Evolutionary conservation across 176 grass and related monocot species (phyloP).

Genomic region (Zea mays): DNA sequence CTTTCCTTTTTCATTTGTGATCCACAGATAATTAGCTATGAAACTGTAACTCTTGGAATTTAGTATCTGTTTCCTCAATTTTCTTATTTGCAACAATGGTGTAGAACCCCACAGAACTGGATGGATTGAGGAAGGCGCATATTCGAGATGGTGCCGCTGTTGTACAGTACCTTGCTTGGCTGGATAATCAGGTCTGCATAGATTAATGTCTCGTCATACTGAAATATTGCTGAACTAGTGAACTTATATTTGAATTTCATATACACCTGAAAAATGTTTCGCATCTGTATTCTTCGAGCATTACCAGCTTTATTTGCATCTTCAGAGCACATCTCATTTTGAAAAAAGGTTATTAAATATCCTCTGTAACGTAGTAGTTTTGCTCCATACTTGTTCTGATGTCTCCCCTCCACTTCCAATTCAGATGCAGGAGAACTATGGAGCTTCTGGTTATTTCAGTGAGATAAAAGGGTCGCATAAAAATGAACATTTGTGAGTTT

Average conservation of each 20-base stretch:
- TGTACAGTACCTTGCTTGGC: slow-evolving; percentile 89
- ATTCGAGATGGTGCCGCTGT: slow-evolving; percentile 93
- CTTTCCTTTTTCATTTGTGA: slow-evolving; percentile 5
- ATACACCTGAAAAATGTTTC: neutral
- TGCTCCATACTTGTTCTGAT: slow-evolving; percentile 17
- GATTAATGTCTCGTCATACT: slow-evolving; percentile 30
- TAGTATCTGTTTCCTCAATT: slow-evolving; percentile 7
- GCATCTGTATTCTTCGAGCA: neutral
- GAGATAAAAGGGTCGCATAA: slow-evolving; percentile 64
- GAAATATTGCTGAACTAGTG: neutral
- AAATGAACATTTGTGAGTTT: slow-evolving; percentile 68
- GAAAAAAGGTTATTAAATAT: slow-evolving; percentile 29
- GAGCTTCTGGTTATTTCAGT: slow-evolving; percentile 95
- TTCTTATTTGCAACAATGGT: slow-evolving; percentile 44
- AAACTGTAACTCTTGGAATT: slow-evolving; percentile 13
- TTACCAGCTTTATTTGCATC: slow-evolving; percentile 18
- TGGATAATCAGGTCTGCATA: slow-evolving; percentile 79
- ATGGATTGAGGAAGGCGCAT: slow-evolving; percentile 91
- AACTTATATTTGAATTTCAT: neutral
- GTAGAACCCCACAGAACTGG: slow-evolving; percentile 78
- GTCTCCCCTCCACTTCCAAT: slow-evolving; percentile 11
- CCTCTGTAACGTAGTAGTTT: neutral
- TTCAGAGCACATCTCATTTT: neutral
- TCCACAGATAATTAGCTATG: neutral
- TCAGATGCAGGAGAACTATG: slow-evolving; percentile 88